Conservation (phyloP, 208 protist genomes). For the Trypanosomatidae sp. region DNA sequence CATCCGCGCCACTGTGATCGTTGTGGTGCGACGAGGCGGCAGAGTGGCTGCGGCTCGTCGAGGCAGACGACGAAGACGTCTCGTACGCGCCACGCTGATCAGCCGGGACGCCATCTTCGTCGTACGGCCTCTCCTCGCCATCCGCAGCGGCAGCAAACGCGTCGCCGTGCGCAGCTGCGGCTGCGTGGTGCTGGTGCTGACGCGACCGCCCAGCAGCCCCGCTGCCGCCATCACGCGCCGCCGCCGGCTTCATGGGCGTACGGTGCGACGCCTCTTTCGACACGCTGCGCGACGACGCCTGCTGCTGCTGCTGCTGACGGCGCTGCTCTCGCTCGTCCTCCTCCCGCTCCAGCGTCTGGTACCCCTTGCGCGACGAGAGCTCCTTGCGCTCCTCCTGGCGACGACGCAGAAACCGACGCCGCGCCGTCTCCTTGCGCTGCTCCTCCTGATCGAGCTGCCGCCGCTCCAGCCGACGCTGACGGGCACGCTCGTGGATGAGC, state of each 20-base stretch:
- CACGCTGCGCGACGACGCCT: neutral
- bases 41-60: too few species aligned
- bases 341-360: constrained; percentile 30
- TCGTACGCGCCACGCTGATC: too few species aligned
- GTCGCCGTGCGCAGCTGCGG: too few species aligned
- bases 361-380: constrained; percentile 46
- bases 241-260: constrained; percentile 8
- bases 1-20: too few species aligned
- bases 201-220: constrained; percentile 1
- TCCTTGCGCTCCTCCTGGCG: constrained; percentile 59
- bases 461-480: constrained; percentile 41
- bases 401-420: constrained; percentile 63
- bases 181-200: too few species aligned
- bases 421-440: constrained; percentile 33
- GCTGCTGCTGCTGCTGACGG: too few species aligned
- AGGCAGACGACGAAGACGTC: too few species aligned
- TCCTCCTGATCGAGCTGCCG: constrained; percentile 47
- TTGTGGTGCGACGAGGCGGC: too few species aligned
- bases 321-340: constrained; percentile 23
- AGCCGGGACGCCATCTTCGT: too few species aligned
- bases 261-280: constrained; percentile 7
- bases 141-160: too few species aligned
- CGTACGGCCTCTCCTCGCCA: too few species aligned
- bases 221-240: neutral
- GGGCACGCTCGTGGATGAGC: constrained; percentile 48